These are phyloP conservation scores for Leishmania arabica DNA, from an alignment of 208 protist genomes.

Conservation along the genomic window DNA sequence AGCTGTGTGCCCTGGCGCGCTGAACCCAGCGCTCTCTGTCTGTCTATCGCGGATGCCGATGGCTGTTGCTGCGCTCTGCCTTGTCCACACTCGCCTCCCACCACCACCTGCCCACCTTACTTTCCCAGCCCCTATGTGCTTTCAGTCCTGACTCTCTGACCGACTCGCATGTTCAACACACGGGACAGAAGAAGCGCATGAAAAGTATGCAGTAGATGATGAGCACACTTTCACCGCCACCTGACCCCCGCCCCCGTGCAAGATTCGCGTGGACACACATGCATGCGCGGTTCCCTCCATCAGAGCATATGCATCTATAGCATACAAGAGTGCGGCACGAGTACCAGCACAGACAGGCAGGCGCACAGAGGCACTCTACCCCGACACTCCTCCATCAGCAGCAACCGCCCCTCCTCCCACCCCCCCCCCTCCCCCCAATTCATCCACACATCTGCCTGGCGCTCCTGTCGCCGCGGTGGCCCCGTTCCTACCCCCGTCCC, in stretches of 20 bases:
- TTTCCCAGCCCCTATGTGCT: not conserved
- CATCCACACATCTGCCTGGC: not conserved
- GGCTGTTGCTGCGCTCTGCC: not conserved
- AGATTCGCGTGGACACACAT: not conserved
- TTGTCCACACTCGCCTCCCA: not conserved
- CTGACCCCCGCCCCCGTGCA: not conserved
- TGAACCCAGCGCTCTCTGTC: not conserved
- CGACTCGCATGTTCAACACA: not conserved
- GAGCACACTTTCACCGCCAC: not conserved
- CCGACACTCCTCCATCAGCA: not conserved
- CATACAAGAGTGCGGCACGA: not conserved
- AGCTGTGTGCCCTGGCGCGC: constrained; percentile 48
- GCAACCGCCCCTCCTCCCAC: not conserved
- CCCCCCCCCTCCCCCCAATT: too few relatives aligned
- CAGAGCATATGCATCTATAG: not conserved
- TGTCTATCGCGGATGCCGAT: not conserved
- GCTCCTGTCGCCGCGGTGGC: not conserved
- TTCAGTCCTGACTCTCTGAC: not conserved
- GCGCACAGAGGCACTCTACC: not conserved
- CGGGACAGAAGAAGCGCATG: not conserved
- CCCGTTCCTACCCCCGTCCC: not conserved
- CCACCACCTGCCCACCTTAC: not conserved
- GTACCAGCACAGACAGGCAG: not conserved
- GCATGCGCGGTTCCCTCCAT: not conserved
- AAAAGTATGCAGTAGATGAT: not conserved